Evolutionary conservation across 352 stramenopile species (phyloP).

Genomic region (Sclerospora graminicola): DNA sequence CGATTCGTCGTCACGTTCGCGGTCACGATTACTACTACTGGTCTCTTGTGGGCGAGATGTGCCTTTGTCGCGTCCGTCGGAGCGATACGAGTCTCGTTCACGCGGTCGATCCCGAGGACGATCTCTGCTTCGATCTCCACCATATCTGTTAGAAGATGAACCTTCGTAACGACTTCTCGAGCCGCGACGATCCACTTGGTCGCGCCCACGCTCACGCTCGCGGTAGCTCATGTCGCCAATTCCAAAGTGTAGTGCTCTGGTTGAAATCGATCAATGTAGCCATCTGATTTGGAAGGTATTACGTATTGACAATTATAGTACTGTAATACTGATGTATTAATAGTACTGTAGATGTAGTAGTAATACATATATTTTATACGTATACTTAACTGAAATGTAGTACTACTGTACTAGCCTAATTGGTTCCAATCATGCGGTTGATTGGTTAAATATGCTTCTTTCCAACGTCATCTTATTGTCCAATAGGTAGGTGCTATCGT

Average conservation of each 20-base stretch:
- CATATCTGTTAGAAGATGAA: slow-evolving; percentile 19
- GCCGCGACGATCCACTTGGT: slow-evolving; percentile 6
- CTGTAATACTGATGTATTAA: too few relatives aligned
- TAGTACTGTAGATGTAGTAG: too few relatives aligned
- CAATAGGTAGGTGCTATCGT: too few relatives aligned
- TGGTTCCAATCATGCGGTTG: too few relatives aligned
- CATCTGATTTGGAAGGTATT: background rate
- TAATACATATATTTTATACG: too few relatives aligned
- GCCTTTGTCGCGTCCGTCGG: slow-evolving; percentile 23
- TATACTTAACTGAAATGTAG: too few relatives aligned
- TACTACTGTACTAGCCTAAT: too few relatives aligned
- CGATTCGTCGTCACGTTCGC: slow-evolving; percentile 20
- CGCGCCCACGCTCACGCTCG: slow-evolving; percentile 8
- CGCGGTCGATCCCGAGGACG: slow-evolving; percentile 15
- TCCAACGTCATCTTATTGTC: too few relatives aligned
- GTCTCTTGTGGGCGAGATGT: slow-evolving; percentile 22
- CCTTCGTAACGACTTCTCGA: slow-evolving; percentile 15
- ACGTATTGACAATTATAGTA: too few relatives aligned
- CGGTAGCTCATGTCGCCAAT: slow-evolving; percentile 22
- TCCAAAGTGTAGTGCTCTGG: slow-evolving; percentile 3
- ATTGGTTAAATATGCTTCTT: background rate
- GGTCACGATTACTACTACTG: slow-evolving; percentile 17
- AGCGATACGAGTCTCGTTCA: slow-evolving; percentile 28
- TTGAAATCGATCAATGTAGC: background rate
- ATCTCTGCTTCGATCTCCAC: slow-evolving; percentile 14